These are phyloP conservation scores for Jamesozyma piceae DNA, from an alignment of 805 yeast species.

Conservation along the genomic window DNA sequence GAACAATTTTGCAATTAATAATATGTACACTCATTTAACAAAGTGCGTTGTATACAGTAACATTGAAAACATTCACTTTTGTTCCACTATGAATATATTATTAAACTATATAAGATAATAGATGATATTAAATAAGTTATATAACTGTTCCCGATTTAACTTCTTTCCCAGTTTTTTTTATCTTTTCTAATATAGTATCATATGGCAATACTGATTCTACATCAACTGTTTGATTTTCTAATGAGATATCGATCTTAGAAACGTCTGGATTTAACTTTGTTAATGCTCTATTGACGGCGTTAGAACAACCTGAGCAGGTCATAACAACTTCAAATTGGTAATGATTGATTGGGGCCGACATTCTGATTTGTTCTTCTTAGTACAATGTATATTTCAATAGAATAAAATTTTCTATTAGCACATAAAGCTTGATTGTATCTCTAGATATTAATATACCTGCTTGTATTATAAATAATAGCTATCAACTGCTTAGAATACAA, in stretches of 20 bases:
- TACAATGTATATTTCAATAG: not conserved
- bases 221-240: slow-evolving; percentile 74
- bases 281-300: slow-evolving; percentile 73
- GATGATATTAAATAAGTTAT: too few species aligned
- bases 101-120: too few species aligned
- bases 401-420: too few species aligned
- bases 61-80: too few species aligned
- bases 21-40: too few species aligned
- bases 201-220: slow-evolving; percentile 60
- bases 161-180: slow-evolving; percentile 84
- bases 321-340: slow-evolving; percentile 76
- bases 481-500: too few species aligned
- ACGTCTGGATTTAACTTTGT: slow-evolving; percentile 61
- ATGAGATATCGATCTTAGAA: slow-evolving; percentile 57
- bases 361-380: not conserved
- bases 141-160: slow-evolving; percentile 56
- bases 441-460: too few species aligned
- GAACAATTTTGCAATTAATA: too few species aligned
- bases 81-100: too few species aligned
- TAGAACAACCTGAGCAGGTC: slow-evolving; percentile 84
- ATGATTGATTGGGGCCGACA: slow-evolving; percentile 33
- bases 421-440: too few species aligned
- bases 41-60: too few species aligned
- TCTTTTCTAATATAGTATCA: slow-evolving; percentile 71
- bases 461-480: too few species aligned